phyloP scores from a whole-genome alignment of 768 basidiomycete species.

The Mycena belliarum region DNA sequence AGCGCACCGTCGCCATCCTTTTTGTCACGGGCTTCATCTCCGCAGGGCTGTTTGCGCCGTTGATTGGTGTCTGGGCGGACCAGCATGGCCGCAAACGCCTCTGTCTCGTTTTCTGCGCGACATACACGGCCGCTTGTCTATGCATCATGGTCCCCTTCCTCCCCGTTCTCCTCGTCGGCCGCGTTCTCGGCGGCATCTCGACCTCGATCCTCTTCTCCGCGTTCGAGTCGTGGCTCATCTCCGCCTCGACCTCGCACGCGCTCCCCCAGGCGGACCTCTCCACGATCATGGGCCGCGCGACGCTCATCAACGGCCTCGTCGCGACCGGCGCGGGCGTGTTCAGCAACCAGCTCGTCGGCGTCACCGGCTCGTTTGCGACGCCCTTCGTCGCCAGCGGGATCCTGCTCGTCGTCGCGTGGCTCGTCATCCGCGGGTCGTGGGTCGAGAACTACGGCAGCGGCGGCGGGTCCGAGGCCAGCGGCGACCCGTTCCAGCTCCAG shows the following conservation, averaged over 20 bases:
- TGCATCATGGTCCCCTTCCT: constrained; percentile 59
- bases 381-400: constrained; percentile 69
- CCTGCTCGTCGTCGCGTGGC: constrained; percentile 54
- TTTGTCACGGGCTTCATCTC: constrained; percentile 80
- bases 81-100: constrained; percentile 68
- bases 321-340: constrained; percentile 67
- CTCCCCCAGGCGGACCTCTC: constrained; percentile 62
- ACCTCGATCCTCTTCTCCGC: constrained; percentile 76
- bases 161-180: constrained; percentile 62
- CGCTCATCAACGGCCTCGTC: constrained; percentile 71
- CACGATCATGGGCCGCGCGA: constrained; percentile 71
- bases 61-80: constrained; percentile 79
- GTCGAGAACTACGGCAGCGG: constrained; percentile 66
- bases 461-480: not conserved
- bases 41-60: constrained; percentile 66
- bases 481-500: constrained; percentile 52
- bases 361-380: constrained; percentile 51
- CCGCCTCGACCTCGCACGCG: constrained; percentile 51
- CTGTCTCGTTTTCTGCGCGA: constrained; percentile 72
- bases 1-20: constrained; percentile 64
- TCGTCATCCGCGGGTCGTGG: constrained; percentile 62
- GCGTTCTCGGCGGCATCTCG: constrained; percentile 68
- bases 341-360: constrained; percentile 63
- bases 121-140: constrained; percentile 60
- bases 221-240: constrained; percentile 79